Evolutionary conservation across 2,329 filamentous ascomycete genomes (phyloP).

Genomic region (Cercospora brassicicola): DNA sequence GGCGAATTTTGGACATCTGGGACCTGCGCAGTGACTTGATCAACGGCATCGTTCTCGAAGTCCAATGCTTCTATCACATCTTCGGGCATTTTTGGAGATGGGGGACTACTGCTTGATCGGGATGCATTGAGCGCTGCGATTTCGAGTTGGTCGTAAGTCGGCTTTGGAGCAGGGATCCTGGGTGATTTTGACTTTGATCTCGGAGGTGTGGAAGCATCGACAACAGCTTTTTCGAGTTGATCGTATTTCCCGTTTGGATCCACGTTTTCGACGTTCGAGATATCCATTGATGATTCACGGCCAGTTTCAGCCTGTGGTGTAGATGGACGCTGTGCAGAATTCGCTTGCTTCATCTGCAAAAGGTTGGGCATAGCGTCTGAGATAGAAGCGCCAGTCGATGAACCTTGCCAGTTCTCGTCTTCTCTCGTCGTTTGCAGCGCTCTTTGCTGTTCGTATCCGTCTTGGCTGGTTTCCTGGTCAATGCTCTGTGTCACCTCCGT

Average conservation of each 20-base stretch:
- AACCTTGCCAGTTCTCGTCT: neutral
- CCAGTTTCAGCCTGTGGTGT: neutral
- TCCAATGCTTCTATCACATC: conserved; percentile 55
- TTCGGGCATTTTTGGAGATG: conserved; percentile 34
- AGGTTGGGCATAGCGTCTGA: conserved; percentile 3
- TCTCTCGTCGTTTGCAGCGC: neutral
- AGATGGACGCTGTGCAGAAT: neutral
- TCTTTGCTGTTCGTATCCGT: neutral
- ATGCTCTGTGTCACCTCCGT: neutral
- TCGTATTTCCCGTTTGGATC: conserved; percentile 22
- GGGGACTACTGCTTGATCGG: neutral
- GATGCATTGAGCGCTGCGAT: conserved; percentile 28
- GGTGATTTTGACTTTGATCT: conserved; percentile 15
- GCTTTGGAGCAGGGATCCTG: conserved; percentile 16
- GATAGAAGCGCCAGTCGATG: neutral
- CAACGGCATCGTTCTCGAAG: conserved; percentile 54
- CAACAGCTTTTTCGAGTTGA: conserved; percentile 28
- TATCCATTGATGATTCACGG: neutral
- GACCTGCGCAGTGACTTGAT: conserved; percentile 42
- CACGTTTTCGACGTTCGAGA: neutral
- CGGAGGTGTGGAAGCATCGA: conserved; percentile 27
- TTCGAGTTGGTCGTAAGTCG: conserved; percentile 32
- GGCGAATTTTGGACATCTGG: conserved; percentile 37
- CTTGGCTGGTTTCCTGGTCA: neutral
- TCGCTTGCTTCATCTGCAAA: neutral